A percentile compares a stretch with the other conserved stretches of the same genome.
Conservation (phyloP, 257 asterid genomes). For the Eucommia ulmoides region DNA sequence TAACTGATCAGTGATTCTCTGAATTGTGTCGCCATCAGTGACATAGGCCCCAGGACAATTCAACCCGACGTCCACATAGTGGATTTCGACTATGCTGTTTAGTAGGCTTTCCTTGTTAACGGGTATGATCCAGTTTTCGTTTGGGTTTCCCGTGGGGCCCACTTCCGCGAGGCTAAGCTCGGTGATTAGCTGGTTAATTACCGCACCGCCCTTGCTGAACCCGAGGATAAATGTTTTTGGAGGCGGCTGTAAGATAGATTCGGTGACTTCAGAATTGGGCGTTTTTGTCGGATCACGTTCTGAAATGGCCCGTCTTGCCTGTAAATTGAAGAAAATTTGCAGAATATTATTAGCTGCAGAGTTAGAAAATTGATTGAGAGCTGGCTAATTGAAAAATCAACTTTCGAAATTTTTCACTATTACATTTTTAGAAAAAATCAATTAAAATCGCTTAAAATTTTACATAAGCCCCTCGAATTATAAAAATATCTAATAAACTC, state of each 20-base stretch:
- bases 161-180: slow-evolving; percentile 48
- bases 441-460: too few relatives aligned
- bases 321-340: too few relatives aligned
- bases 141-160: slow-evolving; percentile 17
- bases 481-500: too few relatives aligned
- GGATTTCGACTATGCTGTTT: slow-evolving; percentile 69
- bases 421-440: too few relatives aligned
- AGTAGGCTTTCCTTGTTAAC: slow-evolving; percentile 51
- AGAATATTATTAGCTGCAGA: too few relatives aligned
- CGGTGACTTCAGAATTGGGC: slow-evolving; percentile 27
- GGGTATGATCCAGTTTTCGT: slow-evolving; percentile 43
- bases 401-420: too few relatives aligned
- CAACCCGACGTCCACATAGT: slow-evolving; percentile 89
- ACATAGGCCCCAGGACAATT: slow-evolving; percentile 76
- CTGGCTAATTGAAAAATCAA: too few relatives aligned
- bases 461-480: too few relatives aligned
- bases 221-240: slow-evolving; percentile 73
- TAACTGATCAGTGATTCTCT: slow-evolving; percentile 34
- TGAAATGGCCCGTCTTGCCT: slow-evolving; percentile 42
- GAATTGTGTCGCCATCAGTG: slow-evolving; percentile 44
- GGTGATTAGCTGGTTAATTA: slow-evolving; percentile 77
- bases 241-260: slow-evolving; percentile 26
- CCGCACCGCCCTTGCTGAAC: slow-evolving; percentile 87
- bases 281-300: slow-evolving; percentile 39
- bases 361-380: too few relatives aligned